phyloP scores from a whole-genome alignment of 2,329 filamentous ascomycete species.

The Stromatinia cepivora region DNA sequence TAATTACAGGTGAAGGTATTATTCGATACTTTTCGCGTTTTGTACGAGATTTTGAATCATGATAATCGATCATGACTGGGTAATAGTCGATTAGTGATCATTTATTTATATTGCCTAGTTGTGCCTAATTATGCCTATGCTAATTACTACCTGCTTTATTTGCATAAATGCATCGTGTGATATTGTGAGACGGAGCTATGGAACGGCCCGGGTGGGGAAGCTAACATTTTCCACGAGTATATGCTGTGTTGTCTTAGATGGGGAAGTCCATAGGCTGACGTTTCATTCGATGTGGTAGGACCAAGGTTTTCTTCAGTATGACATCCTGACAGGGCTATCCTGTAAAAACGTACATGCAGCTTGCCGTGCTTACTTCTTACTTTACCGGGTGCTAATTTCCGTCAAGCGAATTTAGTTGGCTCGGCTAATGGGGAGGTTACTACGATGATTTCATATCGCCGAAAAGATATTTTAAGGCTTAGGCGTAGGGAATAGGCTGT shows the following conservation, averaged over 20 bases:
- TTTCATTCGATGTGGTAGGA: not conserved
- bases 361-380: not conserved
- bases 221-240: not conserved
- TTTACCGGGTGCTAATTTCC: not conserved
- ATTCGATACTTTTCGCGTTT: not conserved
- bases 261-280: not conserved
- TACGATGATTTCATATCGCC: not conserved
- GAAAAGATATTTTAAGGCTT: not conserved
- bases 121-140: not conserved
- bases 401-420: not conserved
- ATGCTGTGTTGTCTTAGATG: not conserved
- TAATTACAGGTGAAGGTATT: too few relatives aligned
- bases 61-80: not conserved
- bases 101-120: not conserved
- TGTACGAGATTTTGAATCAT: not conserved
- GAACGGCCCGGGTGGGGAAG: not conserved
- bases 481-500: not conserved
- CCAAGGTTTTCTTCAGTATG: not conserved
- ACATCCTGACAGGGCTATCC: not conserved
- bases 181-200: not conserved
- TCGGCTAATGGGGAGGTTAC: not conserved
- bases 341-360: not conserved
- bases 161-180: not conserved
- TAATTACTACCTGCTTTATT: not conserved
- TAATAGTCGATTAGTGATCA: not conserved